Base-by-base conservation (phyloP, 805 yeast species). In the Pichia nakasei region DNA sequence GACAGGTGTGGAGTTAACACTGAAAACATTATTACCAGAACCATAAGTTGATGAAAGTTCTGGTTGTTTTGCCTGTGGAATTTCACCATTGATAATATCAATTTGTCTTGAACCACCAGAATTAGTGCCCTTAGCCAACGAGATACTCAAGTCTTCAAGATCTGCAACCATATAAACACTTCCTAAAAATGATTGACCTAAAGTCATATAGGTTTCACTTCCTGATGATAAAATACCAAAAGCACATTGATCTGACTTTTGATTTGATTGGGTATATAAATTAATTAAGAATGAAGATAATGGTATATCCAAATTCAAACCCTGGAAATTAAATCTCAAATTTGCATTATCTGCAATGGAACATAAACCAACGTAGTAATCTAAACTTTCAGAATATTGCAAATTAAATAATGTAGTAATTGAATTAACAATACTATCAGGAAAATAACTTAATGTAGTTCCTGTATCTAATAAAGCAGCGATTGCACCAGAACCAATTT, bases 391-490 rank as follows among this genome's bases (percentile, higher is more conserved):
- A 9, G 72, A 64, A 50, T 69, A 80, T 2, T 52, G 22, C 2
- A 81, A 78, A 29, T 69, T 57, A 27, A 68, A 43, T 48, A 66
- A 56, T 39, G 51, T 38, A 45, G 56, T 47, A 44, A 66, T 36
- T 49, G 58, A 47, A 15, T 35, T 38, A 31, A 58, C 37, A 18
- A 68, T 50, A 26, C 45, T 57, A 9, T 43, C 26, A 12, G 82
- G 82, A 6, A 73, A 58, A 46, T 65, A 66, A 12, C 75, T 57
- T 38, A 72, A 56, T 15, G 84, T 74, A 12, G 82, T 70, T 35
- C 85, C 85, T 3, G 80, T 70, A 58, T 80, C 85, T 35, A 80
- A 56, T 9, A 75, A 48, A 3, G 70, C 76, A 2, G 73, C 65
- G 20, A 55, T 57, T 11, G 58, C 54, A 35, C 61, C 63, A 3